A percentile compares a stretch with the other conserved stretches of the same genome.
phyloP scores from a whole-genome alignment of 176 grass and related monocot species.

The Avena atlantica region DNA sequence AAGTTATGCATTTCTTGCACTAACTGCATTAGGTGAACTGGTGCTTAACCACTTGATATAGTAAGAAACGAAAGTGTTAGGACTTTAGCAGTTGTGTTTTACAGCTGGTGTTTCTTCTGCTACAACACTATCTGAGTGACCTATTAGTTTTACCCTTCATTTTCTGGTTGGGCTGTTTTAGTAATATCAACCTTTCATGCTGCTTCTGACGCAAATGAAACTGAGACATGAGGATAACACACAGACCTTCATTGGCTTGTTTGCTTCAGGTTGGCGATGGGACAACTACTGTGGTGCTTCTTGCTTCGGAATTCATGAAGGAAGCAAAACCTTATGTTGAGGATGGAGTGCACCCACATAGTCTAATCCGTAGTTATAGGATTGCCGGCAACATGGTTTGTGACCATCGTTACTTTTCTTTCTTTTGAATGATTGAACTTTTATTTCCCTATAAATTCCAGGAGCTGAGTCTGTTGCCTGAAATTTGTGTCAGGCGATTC shows the following conservation, averaged over 20 bases:
- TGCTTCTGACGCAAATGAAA: not conserved
- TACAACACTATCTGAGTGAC: not conserved
- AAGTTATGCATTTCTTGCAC: not conserved
- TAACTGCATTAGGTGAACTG: not conserved
- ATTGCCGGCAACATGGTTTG: slow-evolving; percentile 66
- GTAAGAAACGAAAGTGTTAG: not conserved
- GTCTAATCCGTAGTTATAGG: slow-evolving; percentile 87
- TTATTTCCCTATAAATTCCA: not conserved
- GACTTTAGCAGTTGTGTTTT: not conserved
- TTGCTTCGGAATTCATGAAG: slow-evolving; percentile 89
- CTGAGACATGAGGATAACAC: not conserved
- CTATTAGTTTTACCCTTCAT: not conserved
- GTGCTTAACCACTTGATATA: not conserved
- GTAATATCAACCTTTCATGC: not conserved
- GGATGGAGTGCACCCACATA: slow-evolving; percentile 92
- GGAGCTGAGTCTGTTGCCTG: slow-evolving; percentile 26
- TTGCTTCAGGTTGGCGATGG: slow-evolving; percentile 90
- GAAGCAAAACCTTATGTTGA: slow-evolving; percentile 98
- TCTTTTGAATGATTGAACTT: not conserved
- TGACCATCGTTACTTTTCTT: slow-evolving; percentile 1
- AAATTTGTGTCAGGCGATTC: slow-evolving; percentile 66
- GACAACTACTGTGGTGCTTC: slow-evolving; percentile 98
- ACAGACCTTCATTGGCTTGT: slow-evolving; percentile 4
- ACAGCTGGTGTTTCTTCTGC: not conserved
- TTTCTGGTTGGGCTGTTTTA: not conserved